Conservation (phyloP, 306 rosid species). For the Cucurbita argyrosperma region DNA sequence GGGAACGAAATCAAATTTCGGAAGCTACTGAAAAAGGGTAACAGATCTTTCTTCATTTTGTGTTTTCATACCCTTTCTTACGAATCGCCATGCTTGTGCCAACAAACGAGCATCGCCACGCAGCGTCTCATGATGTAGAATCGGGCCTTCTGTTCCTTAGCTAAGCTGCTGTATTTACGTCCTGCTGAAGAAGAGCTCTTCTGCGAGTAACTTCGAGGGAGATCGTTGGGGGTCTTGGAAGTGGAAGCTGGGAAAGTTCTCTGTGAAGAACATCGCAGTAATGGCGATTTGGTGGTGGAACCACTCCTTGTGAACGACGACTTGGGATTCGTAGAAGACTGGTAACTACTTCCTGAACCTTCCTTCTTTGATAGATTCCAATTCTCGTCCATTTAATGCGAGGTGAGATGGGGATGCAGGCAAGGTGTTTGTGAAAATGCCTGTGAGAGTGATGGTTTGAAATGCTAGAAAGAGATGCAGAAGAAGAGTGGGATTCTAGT, state of each 20-base stretch:
- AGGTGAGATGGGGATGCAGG: background rate
- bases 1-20: background rate
- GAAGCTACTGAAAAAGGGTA: background rate
- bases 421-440: constrained; percentile 4
- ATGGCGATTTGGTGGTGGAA: constrained; percentile 53
- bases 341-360: constrained; percentile 19
- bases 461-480: background rate
- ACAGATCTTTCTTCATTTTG: background rate
- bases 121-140: constrained; percentile 91
- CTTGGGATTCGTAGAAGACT: constrained; percentile 19
- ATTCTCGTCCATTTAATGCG: constrained; percentile 50
- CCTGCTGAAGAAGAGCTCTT: constrained; percentile 39
- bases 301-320: constrained; percentile 53
- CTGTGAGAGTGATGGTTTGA: constrained; percentile 6
- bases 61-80: background rate
- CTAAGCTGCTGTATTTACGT: constrained; percentile 55
- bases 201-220: constrained; percentile 53
- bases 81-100: constrained; percentile 85
- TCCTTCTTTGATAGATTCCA: constrained; percentile 79
- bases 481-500: background rate
- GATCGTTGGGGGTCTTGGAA: constrained; percentile 8
- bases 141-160: constrained; percentile 86
- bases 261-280: constrained; percentile 49
- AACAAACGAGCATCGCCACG: constrained; percentile 90
- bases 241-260: background rate